phyloP scores from a whole-genome alignment of 352 stramenopile species.

The Phytophthora kernoviae region DNA sequence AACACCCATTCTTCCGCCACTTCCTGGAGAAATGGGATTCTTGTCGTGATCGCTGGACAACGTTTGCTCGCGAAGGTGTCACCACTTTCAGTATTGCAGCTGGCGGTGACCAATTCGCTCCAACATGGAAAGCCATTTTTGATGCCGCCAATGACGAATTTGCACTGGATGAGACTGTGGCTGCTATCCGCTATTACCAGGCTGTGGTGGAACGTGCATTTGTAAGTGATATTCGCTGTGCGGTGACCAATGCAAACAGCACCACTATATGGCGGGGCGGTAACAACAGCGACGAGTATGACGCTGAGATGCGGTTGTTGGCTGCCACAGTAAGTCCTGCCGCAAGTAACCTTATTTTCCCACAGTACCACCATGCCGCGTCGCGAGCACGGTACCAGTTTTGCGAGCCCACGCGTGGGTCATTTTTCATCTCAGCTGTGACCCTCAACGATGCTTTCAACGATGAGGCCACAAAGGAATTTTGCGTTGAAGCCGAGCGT shows the following conservation, averaged over 20 bases:
- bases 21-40: conserved; percentile 36
- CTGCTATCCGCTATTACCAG: conserved; percentile 38
- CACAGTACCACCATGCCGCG: conserved; percentile 35
- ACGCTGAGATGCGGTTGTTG: conserved; percentile 38
- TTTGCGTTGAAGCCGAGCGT: conserved; percentile 35
- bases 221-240: conserved; percentile 19
- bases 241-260: conserved; percentile 8
- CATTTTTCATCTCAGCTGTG: conserved; percentile 37
- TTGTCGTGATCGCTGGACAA: conserved; percentile 37
- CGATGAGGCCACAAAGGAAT: conserved; percentile 39
- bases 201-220: conserved; percentile 39
- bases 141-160: conserved; percentile 31
- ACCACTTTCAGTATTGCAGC: conserved; percentile 39
- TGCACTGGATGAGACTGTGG: conserved; percentile 38
- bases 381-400: conserved; percentile 38
- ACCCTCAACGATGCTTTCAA: conserved; percentile 34
- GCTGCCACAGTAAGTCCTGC: conserved; percentile 29
- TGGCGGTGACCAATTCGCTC: conserved; percentile 24
- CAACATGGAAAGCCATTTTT: conserved; percentile 34
- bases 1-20: conserved; percentile 34
- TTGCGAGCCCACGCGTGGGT: conserved; percentile 34
- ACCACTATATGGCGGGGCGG: conserved; percentile 7
- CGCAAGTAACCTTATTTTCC: conserved; percentile 29
- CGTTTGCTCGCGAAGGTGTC: conserved; percentile 37
- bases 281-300: conserved; percentile 17